Percentiles rank a stretch among this genome's conserved stretches.
Evolutionary conservation across 768 basidiomycete species (phyloP).

Genomic region (Boletus fagicola): DNA sequence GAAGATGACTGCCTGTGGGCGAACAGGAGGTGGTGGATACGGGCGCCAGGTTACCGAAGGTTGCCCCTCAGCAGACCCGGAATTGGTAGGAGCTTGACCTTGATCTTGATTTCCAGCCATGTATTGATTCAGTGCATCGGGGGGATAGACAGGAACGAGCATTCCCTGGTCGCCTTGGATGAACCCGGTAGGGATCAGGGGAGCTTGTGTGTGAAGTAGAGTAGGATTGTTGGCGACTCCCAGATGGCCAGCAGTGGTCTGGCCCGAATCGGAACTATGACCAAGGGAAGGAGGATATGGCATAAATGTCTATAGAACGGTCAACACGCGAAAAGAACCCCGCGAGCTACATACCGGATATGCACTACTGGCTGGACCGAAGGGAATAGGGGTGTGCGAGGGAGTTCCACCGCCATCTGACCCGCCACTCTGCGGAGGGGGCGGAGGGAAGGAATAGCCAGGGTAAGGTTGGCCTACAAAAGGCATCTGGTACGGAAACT

Average conservation of each 20-base stretch:
- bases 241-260: conserved; percentile 11
- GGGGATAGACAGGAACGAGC: conserved; percentile 68
- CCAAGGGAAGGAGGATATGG: conserved; percentile 45
- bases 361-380: conserved; percentile 39
- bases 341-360: conserved; percentile 44
- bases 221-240: conserved; percentile 17
- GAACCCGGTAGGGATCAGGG: conserved; percentile 64
- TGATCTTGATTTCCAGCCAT: conserved; percentile 47
- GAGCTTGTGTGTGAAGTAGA: conserved; percentile 42
- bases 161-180: conserved; percentile 71
- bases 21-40: conserved; percentile 33
- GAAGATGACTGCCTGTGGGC: conserved; percentile 32
- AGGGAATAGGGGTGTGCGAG: conserved; percentile 30
- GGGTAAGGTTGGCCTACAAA: conserved; percentile 46
- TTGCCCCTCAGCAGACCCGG: conserved; percentile 29
- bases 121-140: conserved; percentile 68
- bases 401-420: conserved; percentile 40
- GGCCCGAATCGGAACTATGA: conserved; percentile 30
- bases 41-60: conserved; percentile 35
- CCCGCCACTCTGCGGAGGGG: conserved; percentile 34
- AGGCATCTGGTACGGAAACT: conserved; percentile 51
- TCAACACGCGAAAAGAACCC: conserved; percentile 6
- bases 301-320: conserved; percentile 42
- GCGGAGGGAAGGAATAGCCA: conserved; percentile 40
- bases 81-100: conserved; percentile 14